phyloP scores from a whole-genome alignment of 73 alveolate genomes.

The Stentor roeselii region DNA sequence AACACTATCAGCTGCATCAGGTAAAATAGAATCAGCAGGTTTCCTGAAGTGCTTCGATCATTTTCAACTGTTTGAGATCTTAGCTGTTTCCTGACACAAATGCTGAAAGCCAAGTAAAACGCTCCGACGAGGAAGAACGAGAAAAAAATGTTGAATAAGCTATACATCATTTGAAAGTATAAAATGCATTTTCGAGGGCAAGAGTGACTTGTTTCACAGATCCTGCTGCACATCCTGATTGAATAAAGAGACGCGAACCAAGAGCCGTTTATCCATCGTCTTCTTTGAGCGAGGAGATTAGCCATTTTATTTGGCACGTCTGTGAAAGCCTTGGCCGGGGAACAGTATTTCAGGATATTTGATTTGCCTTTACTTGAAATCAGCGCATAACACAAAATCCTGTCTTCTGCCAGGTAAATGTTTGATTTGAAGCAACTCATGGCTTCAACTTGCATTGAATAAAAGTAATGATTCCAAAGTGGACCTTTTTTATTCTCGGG shows the following conservation, averaged over 20 bases:
- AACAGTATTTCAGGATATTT: neutral
- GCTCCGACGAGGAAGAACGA: neutral
- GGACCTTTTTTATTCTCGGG: neutral
- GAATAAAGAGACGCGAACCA: slow-evolving; percentile 49
- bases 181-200: neutral
- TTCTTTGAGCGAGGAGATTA: slow-evolving; percentile 48
- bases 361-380: neutral
- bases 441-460: neutral
- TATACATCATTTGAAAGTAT: too few species aligned
- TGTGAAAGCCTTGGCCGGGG: slow-evolving; percentile 31
- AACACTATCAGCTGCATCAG: too few species aligned
- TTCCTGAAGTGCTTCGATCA: neutral
- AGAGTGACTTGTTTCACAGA: neutral
- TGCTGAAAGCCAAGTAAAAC: neutral
- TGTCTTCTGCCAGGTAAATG: slow-evolving; percentile 61
- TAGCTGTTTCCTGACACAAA: neutral
- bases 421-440: slow-evolving; percentile 48
- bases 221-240: slow-evolving; percentile 2
- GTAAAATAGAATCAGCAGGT: neutral
- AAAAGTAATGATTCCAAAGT: neutral
- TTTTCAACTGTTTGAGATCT: neutral
- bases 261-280: slow-evolving; percentile 71
- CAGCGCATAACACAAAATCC: slow-evolving; percentile 55
- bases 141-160: too few species aligned
- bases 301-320: slow-evolving; percentile 54